Evolutionary conservation across 768 basidiomycete genomes (phyloP).

Genomic region (Suillus spraguei): DNA sequence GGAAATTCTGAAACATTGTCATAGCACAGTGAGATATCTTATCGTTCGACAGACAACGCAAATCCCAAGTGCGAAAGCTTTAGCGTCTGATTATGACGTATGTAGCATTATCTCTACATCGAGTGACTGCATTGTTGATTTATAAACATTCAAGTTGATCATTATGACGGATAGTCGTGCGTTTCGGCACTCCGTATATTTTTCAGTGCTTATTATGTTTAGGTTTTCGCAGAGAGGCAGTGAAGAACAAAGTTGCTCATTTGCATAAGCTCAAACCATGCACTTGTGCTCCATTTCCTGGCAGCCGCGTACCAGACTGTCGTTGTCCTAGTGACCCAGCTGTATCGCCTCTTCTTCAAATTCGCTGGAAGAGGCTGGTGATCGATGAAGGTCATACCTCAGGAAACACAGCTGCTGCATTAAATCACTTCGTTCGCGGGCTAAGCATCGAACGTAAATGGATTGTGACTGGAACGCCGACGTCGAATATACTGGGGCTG

Average conservation of each 20-base stretch:
- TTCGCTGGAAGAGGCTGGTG: constrained; percentile 90
- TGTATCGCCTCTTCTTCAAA: constrained; percentile 66
- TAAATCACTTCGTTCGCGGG: constrained; percentile 56
- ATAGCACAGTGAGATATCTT: constrained; percentile 56
- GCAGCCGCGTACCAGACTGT: constrained; percentile 61
- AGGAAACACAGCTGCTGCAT: constrained; percentile 48
- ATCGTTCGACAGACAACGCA: constrained; percentile 47
- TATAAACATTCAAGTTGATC: constrained; percentile 51
- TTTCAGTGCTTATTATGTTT: constrained; percentile 4
- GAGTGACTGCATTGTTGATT: constrained; percentile 10
- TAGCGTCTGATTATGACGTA: constrained; percentile 80
- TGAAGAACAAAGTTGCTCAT: constrained; percentile 39
- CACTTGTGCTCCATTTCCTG: constrained; percentile 48
- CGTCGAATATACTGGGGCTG: constrained; percentile 80
- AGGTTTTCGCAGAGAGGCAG: constrained; percentile 49
- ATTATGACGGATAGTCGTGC: constrained; percentile 70
- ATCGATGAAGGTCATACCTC: constrained; percentile 87
- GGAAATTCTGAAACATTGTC: constrained; percentile 81
- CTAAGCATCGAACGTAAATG: constrained; percentile 83
- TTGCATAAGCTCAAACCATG: constrained; percentile 52
- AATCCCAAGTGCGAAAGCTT: constrained; percentile 56
- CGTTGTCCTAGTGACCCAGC: constrained; percentile 45
- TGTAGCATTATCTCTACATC: constrained; percentile 26
- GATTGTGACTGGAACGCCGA: constrained; percentile 93
- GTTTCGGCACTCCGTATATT: constrained; percentile 23